These are phyloP conservation scores for Russula dissimulans DNA, from an alignment of 768 basidiomycete genomes.

Conservation along the genomic window DNA sequence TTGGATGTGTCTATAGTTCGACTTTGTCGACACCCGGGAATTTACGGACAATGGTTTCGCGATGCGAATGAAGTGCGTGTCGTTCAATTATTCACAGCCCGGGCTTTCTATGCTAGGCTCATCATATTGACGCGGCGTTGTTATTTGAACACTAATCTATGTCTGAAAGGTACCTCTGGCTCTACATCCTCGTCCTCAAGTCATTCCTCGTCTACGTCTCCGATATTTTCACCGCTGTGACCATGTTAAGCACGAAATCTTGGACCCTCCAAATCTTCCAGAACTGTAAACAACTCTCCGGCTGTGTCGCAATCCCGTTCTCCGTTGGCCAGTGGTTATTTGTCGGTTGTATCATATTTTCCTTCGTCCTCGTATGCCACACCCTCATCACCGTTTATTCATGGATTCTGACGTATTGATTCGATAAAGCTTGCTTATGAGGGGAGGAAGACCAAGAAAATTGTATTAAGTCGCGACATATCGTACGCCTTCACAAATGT, in stretches of 20 bases:
- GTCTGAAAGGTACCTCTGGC: slow-evolving; percentile 70
- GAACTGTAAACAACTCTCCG: slow-evolving; percentile 47
- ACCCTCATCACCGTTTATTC: neutral
- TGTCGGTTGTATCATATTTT: slow-evolving; percentile 95
- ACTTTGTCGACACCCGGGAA: slow-evolving; percentile 91
- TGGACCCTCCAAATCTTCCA: slow-evolving; percentile 92
- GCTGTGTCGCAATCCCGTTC: slow-evolving; percentile 84
- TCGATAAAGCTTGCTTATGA: slow-evolving; percentile 75
- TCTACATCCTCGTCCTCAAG: slow-evolving; percentile 90
- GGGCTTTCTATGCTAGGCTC: neutral
- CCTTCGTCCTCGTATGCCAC: slow-evolving; percentile 76
- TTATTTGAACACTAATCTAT: neutral
- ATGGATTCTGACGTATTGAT: neutral
- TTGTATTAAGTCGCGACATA: slow-evolving; percentile 92
- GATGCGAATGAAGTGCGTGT: slow-evolving; percentile 72
- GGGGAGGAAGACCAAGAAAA: slow-evolving; percentile 83
- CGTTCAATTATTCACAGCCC: neutral
- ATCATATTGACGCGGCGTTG: neutral
- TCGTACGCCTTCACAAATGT: slow-evolving; percentile 98
- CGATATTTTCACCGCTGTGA: slow-evolving; percentile 96
- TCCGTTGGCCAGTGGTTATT: slow-evolving; percentile 91
- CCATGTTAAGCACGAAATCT: slow-evolving; percentile 83
- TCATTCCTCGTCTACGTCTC: slow-evolving; percentile 93
- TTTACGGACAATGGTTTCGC: slow-evolving; percentile 82
- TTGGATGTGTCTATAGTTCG: slow-evolving; percentile 51